Conservation (phyloP, 345 rosid species). For the Hibiscus syriacus region DNA sequence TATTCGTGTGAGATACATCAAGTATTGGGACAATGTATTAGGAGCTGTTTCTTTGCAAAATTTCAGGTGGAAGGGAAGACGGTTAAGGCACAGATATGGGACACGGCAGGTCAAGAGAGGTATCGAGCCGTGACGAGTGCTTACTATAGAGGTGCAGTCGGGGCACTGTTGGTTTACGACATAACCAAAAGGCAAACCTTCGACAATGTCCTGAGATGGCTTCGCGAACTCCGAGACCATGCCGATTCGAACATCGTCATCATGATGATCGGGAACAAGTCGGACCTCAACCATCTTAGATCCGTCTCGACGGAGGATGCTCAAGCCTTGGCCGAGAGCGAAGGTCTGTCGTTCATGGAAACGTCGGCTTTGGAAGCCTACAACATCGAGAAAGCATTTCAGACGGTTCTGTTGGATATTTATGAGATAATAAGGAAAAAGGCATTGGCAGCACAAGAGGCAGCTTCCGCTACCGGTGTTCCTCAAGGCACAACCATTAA, state of each 20-base stretch:
- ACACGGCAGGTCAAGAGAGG: constrained; percentile 65
- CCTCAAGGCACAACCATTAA: constrained; percentile 61
- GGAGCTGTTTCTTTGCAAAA: neutral
- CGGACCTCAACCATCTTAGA: constrained; percentile 51
- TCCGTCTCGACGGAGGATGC: constrained; percentile 36
- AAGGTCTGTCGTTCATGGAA: constrained; percentile 45
- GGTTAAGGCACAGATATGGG: constrained; percentile 74
- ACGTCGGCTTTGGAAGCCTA: constrained; percentile 52
- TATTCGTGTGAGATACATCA: too few species aligned
- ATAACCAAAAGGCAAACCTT: too few species aligned
- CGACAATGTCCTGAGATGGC: constrained; percentile 57
- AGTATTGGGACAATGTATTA: too few species aligned
- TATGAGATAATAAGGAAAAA: constrained; percentile 54
- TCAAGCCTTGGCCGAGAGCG: constrained; percentile 35
- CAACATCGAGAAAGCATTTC: too few species aligned
- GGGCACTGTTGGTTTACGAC: too few species aligned
- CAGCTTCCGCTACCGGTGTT: constrained; percentile 33
- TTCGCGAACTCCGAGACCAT: constrained; percentile 55
- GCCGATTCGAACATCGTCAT: constrained; percentile 72
- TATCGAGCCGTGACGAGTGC: constrained; percentile 69
- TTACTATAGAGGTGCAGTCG: too few species aligned
- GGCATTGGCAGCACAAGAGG: constrained; percentile 56
- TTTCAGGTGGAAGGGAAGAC: constrained; percentile 60
- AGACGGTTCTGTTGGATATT: too few species aligned
- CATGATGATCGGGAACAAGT: constrained; percentile 61